phyloP scores from a whole-genome alignment of 306 rosid species.

The Inga laurina region DNA sequence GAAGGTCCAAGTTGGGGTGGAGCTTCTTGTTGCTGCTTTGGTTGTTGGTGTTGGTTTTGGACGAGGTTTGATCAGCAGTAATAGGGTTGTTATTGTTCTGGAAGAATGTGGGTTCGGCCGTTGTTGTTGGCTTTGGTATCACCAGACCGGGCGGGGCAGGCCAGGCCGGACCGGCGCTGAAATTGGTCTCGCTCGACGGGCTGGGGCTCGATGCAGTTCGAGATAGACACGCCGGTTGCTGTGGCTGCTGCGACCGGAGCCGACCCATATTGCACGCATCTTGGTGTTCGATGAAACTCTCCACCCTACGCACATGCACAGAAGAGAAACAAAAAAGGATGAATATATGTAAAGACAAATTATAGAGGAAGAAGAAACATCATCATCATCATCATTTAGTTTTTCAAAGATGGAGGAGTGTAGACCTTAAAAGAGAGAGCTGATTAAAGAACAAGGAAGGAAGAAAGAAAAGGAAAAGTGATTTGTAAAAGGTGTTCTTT shows the following conservation, averaged over 20 bases:
- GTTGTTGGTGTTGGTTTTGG: conserved; percentile 12
- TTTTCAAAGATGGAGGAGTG: neutral
- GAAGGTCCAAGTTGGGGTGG: conserved; percentile 81
- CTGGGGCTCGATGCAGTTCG: conserved; percentile 98
- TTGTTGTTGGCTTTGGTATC: conserved; percentile 38
- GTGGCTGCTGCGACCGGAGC: conserved; percentile 61
- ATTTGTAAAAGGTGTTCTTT: conserved; percentile 33
- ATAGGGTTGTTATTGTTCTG: conserved; percentile 29
- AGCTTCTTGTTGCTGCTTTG: conserved; percentile 9
- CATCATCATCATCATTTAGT: neutral
- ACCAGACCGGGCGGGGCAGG: conserved; percentile 40
- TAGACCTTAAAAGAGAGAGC: neutral
- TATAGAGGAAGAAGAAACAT: conserved; percentile 1
- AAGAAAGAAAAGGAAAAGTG: conserved; percentile 34
- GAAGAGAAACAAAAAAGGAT: neutral
- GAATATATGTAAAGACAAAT: neutral
- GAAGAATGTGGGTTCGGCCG: conserved; percentile 40
- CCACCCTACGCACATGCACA: conserved; percentile 60
- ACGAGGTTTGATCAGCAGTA: conserved; percentile 28
- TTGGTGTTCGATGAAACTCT: conserved; percentile 98
- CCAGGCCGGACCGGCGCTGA: conserved; percentile 59
- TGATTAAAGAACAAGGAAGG: conserved; percentile 18
- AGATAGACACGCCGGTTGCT: conserved; percentile 71
- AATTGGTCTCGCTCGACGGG: conserved; percentile 86
- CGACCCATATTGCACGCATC: conserved; percentile 93